Conservation (phyloP, 2,329 filamentous ascomycete genomes). For the Botrytis byssoidea region DNA sequence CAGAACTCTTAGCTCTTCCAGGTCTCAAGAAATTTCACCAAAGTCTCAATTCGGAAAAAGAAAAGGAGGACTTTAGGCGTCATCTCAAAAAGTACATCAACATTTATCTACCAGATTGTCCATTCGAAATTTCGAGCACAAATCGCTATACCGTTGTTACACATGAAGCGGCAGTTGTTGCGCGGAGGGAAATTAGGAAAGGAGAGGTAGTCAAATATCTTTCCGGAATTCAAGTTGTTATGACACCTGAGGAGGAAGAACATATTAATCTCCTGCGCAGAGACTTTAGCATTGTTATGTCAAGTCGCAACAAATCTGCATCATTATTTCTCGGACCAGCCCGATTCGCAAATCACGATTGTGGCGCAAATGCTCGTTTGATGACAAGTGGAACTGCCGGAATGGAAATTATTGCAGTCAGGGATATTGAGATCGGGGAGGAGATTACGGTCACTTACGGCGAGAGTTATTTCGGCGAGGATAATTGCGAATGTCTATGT, state of each 20-base stretch:
- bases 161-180: conserved; percentile 84
- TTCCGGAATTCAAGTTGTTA: conserved; percentile 84
- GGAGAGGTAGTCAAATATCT: conserved; percentile 90
- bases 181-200: conserved; percentile 73
- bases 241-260: conserved; percentile 87
- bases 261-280: conserved; percentile 78
- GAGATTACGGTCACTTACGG: conserved; percentile 97
- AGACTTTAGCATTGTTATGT: conserved; percentile 96
- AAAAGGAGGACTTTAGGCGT: conserved; percentile 80
- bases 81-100: conserved; percentile 89
- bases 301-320: conserved; percentile 83
- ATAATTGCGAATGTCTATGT: conserved; percentile 94
- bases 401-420: conserved; percentile 84
- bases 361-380: conserved; percentile 84
- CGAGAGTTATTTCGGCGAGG: conserved; percentile 90
- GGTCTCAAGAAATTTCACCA: conserved; percentile 72
- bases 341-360: conserved; percentile 96
- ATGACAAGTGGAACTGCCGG: conserved; percentile 80
- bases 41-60: conserved; percentile 68
- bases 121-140: conserved; percentile 89
- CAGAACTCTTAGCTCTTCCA: conserved; percentile 67
- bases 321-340: conserved; percentile 94
- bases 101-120: conserved; percentile 90
- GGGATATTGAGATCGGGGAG: conserved; percentile 80
- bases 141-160: conserved; percentile 92